Percentiles rank a stretch among this genome's conserved stretches.
Evolutionary conservation across 2,329 filamentous ascomycete genomes (phyloP).

Genomic region (Trichoderma asperellum): DNA sequence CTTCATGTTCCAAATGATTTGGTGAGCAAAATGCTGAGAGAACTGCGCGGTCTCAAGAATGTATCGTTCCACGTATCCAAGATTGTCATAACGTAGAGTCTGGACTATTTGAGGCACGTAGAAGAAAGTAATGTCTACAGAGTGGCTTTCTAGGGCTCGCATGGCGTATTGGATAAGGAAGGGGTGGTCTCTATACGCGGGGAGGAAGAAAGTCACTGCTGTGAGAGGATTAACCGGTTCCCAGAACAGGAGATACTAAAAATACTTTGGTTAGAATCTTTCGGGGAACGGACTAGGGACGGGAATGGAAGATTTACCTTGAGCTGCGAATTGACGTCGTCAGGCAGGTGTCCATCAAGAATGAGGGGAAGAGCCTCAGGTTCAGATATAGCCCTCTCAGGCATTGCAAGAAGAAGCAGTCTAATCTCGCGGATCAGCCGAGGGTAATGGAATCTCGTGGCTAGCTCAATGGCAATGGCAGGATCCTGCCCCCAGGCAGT

Average conservation of each 20-base stretch:
- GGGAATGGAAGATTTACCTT: slow-evolving; percentile 59
- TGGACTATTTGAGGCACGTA: slow-evolving; percentile 99
- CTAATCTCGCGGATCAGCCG: slow-evolving; percentile 77
- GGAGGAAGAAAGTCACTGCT: slow-evolving; percentile 90
- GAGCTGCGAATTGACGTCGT: slow-evolving; percentile 77
- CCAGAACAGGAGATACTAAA: slow-evolving; percentile 88
- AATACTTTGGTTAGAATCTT: slow-evolving; percentile 29
- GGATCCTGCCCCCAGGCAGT: slow-evolving; percentile 88
- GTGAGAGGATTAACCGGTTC: slow-evolving; percentile 89
- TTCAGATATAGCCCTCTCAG: slow-evolving; percentile 79
- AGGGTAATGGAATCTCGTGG: slow-evolving; percentile 75
- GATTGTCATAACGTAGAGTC: slow-evolving; percentile 84
- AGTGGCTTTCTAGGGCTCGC: slow-evolving; percentile 89
- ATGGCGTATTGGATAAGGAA: slow-evolving; percentile 97
- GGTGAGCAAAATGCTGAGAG: slow-evolving; percentile 97
- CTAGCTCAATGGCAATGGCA: slow-evolving; percentile 83
- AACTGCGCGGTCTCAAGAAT: slow-evolving; percentile 96
- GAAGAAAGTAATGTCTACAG: slow-evolving; percentile 97
- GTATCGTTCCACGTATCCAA: slow-evolving; percentile 95
- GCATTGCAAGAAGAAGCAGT: slow-evolving; percentile 77
- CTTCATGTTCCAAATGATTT: slow-evolving; percentile 99
- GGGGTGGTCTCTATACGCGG: slow-evolving; percentile 86
- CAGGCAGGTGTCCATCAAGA: slow-evolving; percentile 74
- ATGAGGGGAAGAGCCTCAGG: slow-evolving; percentile 83
- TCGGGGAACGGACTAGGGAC: not conserved